These are phyloP conservation scores for Phytophthora pisi DNA, from an alignment of 352 stramenopile species.

Conservation along the genomic window DNA sequence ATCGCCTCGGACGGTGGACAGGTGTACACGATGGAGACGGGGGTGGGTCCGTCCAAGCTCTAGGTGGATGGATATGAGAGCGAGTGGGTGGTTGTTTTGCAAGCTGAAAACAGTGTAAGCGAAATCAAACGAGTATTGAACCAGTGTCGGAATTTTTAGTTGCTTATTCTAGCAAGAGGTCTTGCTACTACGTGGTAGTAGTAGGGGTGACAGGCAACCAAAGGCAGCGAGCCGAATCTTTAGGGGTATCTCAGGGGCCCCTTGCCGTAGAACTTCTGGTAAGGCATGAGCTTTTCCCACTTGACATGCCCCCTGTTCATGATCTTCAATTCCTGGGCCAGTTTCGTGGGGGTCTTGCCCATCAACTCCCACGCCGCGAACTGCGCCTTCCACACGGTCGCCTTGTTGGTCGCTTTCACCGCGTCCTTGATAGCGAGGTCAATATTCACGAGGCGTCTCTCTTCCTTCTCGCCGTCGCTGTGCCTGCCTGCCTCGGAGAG, in stretches of 20 bases:
- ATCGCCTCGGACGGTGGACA: conserved; percentile 93
- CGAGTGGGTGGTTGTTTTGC: neutral
- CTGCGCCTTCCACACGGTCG: conserved; percentile 1
- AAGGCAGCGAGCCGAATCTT: neutral
- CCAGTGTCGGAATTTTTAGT: neutral
- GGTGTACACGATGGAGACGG: conserved; percentile 51
- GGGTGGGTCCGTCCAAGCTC: conserved; percentile 42
- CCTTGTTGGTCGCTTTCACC: neutral
- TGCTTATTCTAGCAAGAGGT: too few relatives aligned
- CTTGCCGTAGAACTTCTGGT: neutral
- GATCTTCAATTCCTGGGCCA: neutral
- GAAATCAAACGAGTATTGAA: too few relatives aligned
- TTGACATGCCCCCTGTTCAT: neutral
- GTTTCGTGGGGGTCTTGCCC: neutral
- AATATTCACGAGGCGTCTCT: neutral
- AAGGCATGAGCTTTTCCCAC: neutral
- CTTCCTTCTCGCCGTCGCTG: neutral
- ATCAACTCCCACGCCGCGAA: neutral
- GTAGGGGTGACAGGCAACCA: too few relatives aligned
- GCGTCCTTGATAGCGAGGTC: neutral
- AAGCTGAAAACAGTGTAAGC: neutral
- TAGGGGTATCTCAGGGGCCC: neutral
- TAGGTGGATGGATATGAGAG: conserved; percentile 2
- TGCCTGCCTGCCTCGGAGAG: neutral
- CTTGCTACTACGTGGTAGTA: neutral